Base-by-base conservation (phyloP, 129 eudicot species). In the Chrysanthemum lavandulifolium region DNA sequence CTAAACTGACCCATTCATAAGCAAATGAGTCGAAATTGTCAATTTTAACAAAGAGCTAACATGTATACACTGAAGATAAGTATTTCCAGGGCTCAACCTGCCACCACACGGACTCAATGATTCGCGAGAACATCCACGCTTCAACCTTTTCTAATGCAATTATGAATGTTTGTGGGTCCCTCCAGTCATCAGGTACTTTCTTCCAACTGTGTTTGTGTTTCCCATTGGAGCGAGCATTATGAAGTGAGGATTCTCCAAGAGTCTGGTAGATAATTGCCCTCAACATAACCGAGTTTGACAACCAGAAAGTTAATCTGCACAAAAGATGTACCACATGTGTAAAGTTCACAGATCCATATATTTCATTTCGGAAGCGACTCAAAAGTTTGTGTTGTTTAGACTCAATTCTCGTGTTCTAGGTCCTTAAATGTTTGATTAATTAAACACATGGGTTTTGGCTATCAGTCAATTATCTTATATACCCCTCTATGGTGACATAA, bases 291-390 rank as follows among this genome's bases (percentile, higher is more conserved):
- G 87, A 57, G 78, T 94, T 93, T 19, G 98, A 94, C 69, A 90
- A 58, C 98, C 98, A 94, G 82, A 94, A 94, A 76, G 97, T 88
- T 77, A 94, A 77, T 83, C 98, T 93, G 83, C 79, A 72, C 47
- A 75, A 73, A 23, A 31, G 16, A 57, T 12, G 67, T 67, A 78
- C 27, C 16, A 71, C 29, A 71, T 64, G 12, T 71, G 2, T 15
- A 40, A 9, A 64, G 6, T 64, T 40, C 21, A 49, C 51, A 18
- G 2, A 21, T 54, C 31, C 10, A 54, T 16, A 40, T n/a, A 62
- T 29, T 29, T 50, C 23, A 16, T 10, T 54, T 31, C 45, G 45
- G 45, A 0, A 36, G 40, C 25, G 27, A 29, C 51, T 49, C 19
- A 51, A 68, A 23, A 23, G 27, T 12, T 58, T 7, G n/a, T 58